Conservation (phyloP, 2,329 filamentous ascomycete genomes). For the Alternaria burnsii region DNA sequence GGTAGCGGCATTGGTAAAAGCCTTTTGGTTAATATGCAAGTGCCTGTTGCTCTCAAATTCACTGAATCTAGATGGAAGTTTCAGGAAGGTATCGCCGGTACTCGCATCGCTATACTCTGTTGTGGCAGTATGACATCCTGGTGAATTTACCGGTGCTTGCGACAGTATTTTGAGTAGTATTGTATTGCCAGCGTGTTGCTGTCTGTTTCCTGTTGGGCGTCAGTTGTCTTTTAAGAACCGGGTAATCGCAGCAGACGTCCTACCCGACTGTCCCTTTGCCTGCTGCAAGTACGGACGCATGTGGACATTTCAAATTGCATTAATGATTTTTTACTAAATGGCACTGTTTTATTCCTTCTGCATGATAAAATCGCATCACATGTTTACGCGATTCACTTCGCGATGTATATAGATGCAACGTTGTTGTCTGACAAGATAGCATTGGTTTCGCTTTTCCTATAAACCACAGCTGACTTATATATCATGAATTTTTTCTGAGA, state of each 20-base stretch:
- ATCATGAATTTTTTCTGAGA: not conserved
- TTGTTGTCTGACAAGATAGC: not conserved
- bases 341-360: not conserved
- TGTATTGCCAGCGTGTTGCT: not conserved
- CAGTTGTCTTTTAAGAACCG: not conserved
- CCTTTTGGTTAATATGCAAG: not conserved
- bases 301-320: not conserved
- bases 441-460: not conserved
- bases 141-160: not conserved
- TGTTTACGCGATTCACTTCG: not conserved
- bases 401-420: not conserved
- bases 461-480: not conserved
- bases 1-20: constrained; percentile 1
- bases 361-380: not conserved
- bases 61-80: not conserved
- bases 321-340: not conserved
- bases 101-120: not conserved
- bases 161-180: not conserved
- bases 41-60: not conserved
- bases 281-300: not conserved
- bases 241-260: not conserved
- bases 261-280: not conserved
- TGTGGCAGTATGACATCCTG: not conserved
- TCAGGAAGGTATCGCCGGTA: not conserved
- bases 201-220: not conserved